Percentiles rank a stretch among this genome's conserved stretches.
These are phyloP conservation scores for Aspergillus nomiae DNA, from an alignment of 2,329 filamentous ascomycete genomes.

Conservation along the genomic window DNA sequence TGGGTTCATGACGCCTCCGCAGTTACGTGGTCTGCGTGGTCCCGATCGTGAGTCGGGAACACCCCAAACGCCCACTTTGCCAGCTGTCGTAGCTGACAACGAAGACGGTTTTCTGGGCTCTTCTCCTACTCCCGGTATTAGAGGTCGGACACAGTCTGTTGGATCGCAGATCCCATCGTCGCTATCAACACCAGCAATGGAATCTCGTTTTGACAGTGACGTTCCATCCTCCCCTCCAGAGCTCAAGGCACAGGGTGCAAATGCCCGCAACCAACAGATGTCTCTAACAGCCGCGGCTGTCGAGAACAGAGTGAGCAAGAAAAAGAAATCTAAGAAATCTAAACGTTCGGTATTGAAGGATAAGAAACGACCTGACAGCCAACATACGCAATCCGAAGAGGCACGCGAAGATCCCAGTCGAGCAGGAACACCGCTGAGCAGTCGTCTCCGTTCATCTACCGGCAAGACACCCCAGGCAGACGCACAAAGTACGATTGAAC, in stretches of 20 bases:
- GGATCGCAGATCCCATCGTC: slow-evolving; percentile 37
- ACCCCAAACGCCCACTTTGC: slow-evolving; percentile 46
- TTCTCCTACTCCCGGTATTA: slow-evolving; percentile 54
- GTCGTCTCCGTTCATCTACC: slow-evolving; percentile 28
- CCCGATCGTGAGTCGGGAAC: slow-evolving; percentile 28
- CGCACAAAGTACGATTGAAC: not conserved
- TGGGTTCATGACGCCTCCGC: slow-evolving; percentile 32
- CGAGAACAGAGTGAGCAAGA: slow-evolving; percentile 16
- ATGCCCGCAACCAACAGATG: slow-evolving; percentile 18
- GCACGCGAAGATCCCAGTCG: not conserved
- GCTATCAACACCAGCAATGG: slow-evolving; percentile 30
- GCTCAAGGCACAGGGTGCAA: slow-evolving; percentile 24
- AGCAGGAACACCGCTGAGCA: slow-evolving; percentile 14
- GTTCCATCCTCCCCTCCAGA: slow-evolving; percentile 41
- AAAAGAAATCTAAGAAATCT: slow-evolving; percentile 15
- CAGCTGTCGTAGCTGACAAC: slow-evolving; percentile 38
- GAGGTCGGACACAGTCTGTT: slow-evolving; percentile 28
- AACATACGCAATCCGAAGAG: not conserved
- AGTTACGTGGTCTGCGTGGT: slow-evolving; percentile 29
- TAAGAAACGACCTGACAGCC: slow-evolving; percentile 4
- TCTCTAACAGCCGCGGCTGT: not conserved
- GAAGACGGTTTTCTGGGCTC: slow-evolving; percentile 52
- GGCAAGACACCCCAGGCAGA: slow-evolving; percentile 18
- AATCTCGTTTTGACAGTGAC: slow-evolving; percentile 26
- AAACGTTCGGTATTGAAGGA: slow-evolving; percentile 10